Base-by-base conservation (phyloP, 495 filamentous ascomycete genomes). In the Penicillium paxilli region DNA sequence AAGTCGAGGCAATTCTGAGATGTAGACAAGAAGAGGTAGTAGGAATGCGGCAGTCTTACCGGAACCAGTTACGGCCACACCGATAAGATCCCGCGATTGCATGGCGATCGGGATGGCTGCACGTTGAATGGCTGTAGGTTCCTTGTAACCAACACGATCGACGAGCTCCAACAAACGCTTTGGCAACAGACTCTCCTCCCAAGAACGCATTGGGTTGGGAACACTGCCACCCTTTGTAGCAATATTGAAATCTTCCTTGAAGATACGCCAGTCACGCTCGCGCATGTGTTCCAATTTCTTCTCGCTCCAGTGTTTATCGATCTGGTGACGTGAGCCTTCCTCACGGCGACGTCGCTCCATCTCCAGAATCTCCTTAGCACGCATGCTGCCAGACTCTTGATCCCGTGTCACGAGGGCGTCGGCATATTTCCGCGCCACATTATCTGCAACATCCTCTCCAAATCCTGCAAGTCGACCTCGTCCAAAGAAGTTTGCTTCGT, bases 211-310 rank as follows among this genome's bases (percentile, higher is more conserved):
- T 2, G 94, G 94, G 55, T 96, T 92, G 1, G 94, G 94, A 40
- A 99, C 92, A 12, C 82, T 82, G 28, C 94, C 94, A 53, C 87
- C 87, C 70, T 96, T 96, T 16, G 92, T 97, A 32, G 82, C 78
- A 70, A 99, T 99, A 62, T 96, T 96, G 77, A 96, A 98, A 66
- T 99, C 94, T 73, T 98, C 95, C 76, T 98, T 98, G 81, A 99
- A 96, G 59, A 99, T 98, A 65, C 94, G 89, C 95, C 95, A 99
- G 68, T 99, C 94, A 63, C 94, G 80, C 76, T 98, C 92, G 58
- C 91, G 90, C 94, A 99, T 99, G 61, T 94, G 88, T 14, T 94
- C 90, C 61, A 99, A 71, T 54, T 80, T 86, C 83, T 99, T 99
- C 72, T 98, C 92, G 42, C 90, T 95, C 95, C 95, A 99, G 70